Evolutionary conservation across 176 grass and related monocot genomes (phyloP).

Genomic region (Bolboschoenus planiculmis): DNA sequence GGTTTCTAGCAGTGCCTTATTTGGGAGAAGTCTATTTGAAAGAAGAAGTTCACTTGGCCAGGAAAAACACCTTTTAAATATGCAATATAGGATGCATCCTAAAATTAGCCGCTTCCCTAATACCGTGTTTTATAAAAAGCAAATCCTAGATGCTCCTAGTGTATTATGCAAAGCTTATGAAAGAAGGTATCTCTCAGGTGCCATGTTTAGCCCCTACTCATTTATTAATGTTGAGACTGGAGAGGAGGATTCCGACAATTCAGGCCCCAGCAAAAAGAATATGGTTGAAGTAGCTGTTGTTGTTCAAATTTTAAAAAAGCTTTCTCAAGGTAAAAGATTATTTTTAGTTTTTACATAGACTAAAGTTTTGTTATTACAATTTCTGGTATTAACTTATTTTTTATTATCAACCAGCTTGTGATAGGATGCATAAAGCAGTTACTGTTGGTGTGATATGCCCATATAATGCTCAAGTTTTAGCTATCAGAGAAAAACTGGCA

Average conservation of each 20-base stretch:
- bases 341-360: not conserved
- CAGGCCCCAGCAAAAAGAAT: slow-evolving; percentile 43
- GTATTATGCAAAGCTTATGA: slow-evolving; percentile 19
- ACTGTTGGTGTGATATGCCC: slow-evolving; percentile 61
- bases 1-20: slow-evolving; percentile 35
- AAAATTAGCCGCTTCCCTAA: slow-evolving; percentile 66
- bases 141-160: slow-evolving; percentile 49
- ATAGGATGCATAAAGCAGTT: slow-evolving; percentile 7
- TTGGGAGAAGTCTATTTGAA: slow-evolving; percentile 60
- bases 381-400: not conserved
- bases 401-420: slow-evolving; percentile 30
- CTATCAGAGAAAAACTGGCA: slow-evolving; percentile 29
- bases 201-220: slow-evolving; percentile 60
- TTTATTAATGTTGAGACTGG: slow-evolving; percentile 51
- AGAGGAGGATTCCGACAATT: slow-evolving; percentile 25
- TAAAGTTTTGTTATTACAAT: not conserved
- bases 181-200: slow-evolving; percentile 23
- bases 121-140: slow-evolving; percentile 32
- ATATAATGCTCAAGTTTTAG: slow-evolving; percentile 52
- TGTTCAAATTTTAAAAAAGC: slow-evolving; percentile 22
- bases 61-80: slow-evolving; percentile 57
- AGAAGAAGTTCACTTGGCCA: slow-evolving; percentile 48
- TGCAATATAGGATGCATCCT: slow-evolving; percentile 83
- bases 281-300: slow-evolving; percentile 42
- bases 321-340: slow-evolving; percentile 25